Evolutionary conservation across 192 early-diverging fungal genomes (phyloP).

Genomic region (Ramicandelaber brevisporus): DNA sequence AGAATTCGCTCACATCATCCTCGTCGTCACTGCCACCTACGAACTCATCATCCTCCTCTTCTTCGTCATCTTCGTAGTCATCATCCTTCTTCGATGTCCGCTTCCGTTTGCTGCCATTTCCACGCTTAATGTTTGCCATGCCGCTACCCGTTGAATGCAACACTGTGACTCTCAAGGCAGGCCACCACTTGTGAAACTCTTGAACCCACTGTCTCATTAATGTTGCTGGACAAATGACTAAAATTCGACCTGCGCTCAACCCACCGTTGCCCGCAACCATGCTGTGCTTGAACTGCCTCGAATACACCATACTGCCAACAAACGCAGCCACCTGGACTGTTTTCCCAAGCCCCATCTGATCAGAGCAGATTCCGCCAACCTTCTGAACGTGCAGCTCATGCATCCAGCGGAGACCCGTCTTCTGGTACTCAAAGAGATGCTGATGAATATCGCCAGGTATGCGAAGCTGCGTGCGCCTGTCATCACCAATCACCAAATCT

Average conservation of each 20-base stretch:
- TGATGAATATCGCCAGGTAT: slow-evolving; percentile 64
- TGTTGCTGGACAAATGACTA: slow-evolving; percentile 56
- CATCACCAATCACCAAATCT: slow-evolving; percentile 6
- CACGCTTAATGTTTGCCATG: slow-evolving; percentile 8
- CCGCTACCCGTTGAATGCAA: slow-evolving; percentile 70
- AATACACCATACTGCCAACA: slow-evolving; percentile 51
- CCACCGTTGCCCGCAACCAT: slow-evolving; percentile 6
- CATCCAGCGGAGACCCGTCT: slow-evolving; percentile 63
- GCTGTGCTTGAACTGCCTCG: slow-evolving; percentile 27
- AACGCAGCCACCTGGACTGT: slow-evolving; percentile 78
- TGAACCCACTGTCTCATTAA: slow-evolving; percentile 60
- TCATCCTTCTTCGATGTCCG: slow-evolving; percentile 3
- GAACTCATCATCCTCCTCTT: slow-evolving; percentile 18
- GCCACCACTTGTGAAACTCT: slow-evolving; percentile 64
- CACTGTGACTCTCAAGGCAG: slow-evolving; percentile 65
- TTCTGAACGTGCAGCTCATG: slow-evolving; percentile 68
- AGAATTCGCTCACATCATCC: slow-evolving; percentile 17
- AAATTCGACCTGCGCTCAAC: slow-evolving; percentile 5
- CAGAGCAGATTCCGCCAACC: slow-evolving; percentile 75
- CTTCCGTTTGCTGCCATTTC: slow-evolving; percentile 1
- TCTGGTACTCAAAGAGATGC: slow-evolving; percentile 75
- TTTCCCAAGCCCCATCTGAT: slow-evolving; percentile 92
- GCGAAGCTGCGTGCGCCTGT: slow-evolving; percentile 6
- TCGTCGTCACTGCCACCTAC: slow-evolving; percentile 13
- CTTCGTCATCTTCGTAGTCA: slow-evolving; percentile 7